These are phyloP conservation scores for Dillenia turbinata DNA, from an alignment of 164 flowering plant species.

Conservation along the genomic window DNA sequence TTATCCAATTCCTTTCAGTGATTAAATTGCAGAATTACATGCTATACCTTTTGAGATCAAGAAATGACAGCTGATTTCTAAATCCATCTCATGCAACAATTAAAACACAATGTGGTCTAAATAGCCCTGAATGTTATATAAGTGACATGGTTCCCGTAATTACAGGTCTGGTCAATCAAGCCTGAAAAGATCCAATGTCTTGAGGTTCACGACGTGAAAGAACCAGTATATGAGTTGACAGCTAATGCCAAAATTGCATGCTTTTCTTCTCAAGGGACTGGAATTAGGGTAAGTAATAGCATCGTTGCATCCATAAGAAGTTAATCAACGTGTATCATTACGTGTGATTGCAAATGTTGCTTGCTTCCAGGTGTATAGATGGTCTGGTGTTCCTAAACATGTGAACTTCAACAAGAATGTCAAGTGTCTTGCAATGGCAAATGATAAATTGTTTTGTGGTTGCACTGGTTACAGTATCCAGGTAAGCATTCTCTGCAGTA, in stretches of 20 bases:
- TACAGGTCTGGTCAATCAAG: slow-evolving; percentile 67
- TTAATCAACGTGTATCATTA: too few relatives aligned
- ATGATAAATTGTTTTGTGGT: slow-evolving; percentile 53
- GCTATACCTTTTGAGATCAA: too few relatives aligned
- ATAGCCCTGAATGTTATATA: too few relatives aligned
- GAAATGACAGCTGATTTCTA: too few relatives aligned
- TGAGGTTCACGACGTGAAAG: slow-evolving; percentile 67
- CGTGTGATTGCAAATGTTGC: slow-evolving; percentile 1
- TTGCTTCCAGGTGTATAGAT: slow-evolving; percentile 47
- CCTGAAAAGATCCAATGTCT: slow-evolving; percentile 52
- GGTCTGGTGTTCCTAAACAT: slow-evolving; percentile 57
- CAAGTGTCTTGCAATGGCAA: slow-evolving; percentile 46
- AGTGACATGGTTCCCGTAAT: neutral
- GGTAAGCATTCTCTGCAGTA: slow-evolving; percentile 24
- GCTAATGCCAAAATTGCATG: slow-evolving; percentile 42
- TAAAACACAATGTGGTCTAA: too few relatives aligned
- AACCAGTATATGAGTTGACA: slow-evolving; percentile 36
- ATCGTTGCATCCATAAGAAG: too few relatives aligned
- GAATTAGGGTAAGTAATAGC: slow-evolving; percentile 43
- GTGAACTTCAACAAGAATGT: slow-evolving; percentile 59
- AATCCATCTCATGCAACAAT: too few relatives aligned
- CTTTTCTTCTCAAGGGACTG: slow-evolving; percentile 63
- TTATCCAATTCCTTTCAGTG: too few relatives aligned
- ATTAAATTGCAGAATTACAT: too few relatives aligned
- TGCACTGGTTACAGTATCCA: slow-evolving; percentile 62